These are phyloP conservation scores for Globisporangium emineosum DNA, from an alignment of 352 stramenopile species.

Conservation along the genomic window DNA sequence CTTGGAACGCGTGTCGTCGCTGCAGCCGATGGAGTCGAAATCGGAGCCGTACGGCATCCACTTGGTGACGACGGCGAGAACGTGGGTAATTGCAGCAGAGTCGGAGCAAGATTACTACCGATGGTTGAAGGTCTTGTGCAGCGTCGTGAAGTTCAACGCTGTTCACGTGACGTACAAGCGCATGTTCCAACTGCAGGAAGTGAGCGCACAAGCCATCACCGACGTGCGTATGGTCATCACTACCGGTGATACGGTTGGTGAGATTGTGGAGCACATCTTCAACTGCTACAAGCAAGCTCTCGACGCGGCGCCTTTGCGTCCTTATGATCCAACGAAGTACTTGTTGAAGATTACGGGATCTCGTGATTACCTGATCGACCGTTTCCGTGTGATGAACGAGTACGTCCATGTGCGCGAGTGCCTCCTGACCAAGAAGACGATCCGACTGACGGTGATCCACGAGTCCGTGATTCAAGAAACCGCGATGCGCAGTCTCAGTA, in stretches of 20 bases:
- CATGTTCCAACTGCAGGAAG: conserved; percentile 84
- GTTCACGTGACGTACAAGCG: conserved; percentile 79
- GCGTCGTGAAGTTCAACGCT: conserved; percentile 75
- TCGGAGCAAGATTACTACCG: conserved; percentile 73
- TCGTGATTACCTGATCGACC: conserved; percentile 84
- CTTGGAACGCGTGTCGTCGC: conserved; percentile 72
- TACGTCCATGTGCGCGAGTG: conserved; percentile 88
- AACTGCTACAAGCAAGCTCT: conserved; percentile 84
- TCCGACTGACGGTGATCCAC: conserved; percentile 82
- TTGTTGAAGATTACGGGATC: conserved; percentile 84
- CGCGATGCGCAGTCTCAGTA: conserved; percentile 72
- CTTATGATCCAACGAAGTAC: conserved; percentile 81
- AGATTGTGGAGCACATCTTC: conserved; percentile 89
- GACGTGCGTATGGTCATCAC: conserved; percentile 86
- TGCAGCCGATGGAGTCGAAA: conserved; percentile 69
- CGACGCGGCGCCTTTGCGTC: conserved; percentile 65
- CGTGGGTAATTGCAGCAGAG: conserved; percentile 73
- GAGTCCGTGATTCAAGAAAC: conserved; percentile 84
- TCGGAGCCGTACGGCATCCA: conserved; percentile 72
- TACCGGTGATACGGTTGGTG: conserved; percentile 76
- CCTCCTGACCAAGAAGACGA: conserved; percentile 82
- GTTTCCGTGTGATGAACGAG: conserved; percentile 80
- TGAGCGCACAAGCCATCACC: conserved; percentile 78
- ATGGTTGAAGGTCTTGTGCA: conserved; percentile 79
- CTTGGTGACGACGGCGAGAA: conserved; percentile 72